Percentiles rank a stretch among this genome's conserved stretches.
phyloP scores from a whole-genome alignment of 73 alveolate species.

The Uronychia binucleata region DNA sequence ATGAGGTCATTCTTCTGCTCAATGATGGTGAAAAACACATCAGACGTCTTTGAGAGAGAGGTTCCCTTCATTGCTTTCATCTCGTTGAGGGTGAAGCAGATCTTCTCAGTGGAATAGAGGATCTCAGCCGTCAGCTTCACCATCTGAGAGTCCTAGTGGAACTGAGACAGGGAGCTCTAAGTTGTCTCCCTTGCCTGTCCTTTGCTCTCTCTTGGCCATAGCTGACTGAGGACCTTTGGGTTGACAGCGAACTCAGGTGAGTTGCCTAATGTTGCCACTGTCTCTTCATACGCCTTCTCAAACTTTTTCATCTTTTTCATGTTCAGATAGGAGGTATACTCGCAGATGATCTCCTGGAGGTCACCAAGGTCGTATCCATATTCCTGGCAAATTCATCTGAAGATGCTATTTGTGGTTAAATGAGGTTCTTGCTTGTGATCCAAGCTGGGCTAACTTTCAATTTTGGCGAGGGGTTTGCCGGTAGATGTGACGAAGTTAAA shows the following conservation, averaged over 20 bases:
- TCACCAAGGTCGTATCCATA: neutral
- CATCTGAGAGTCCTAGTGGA: neutral
- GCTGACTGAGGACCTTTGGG: neutral
- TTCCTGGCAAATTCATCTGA: neutral
- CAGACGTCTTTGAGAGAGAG: neutral
- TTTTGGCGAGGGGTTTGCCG: too few species aligned
- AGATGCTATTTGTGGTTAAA: neutral
- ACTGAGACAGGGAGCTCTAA: neutral
- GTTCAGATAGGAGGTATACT: neutral
- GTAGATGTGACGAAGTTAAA: neutral
- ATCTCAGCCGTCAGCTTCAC: neutral
- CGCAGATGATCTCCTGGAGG: neutral
- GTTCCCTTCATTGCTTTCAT: neutral
- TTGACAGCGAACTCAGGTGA: neutral
- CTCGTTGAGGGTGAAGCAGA: neutral
- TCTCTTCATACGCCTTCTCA: neutral
- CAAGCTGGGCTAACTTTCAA: too few species aligned
- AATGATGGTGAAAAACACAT: neutral
- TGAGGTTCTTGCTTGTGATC: too few species aligned
- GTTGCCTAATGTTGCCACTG: neutral
- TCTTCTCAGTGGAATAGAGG: neutral
- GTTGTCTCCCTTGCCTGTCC: too few species aligned
- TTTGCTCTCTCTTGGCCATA: too few species aligned
- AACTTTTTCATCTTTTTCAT: neutral
- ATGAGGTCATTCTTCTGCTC: neutral